These are phyloP conservation scores for Chlorella sp. DNA, from an alignment of 139 green algal species.

Conservation along the genomic window DNA sequence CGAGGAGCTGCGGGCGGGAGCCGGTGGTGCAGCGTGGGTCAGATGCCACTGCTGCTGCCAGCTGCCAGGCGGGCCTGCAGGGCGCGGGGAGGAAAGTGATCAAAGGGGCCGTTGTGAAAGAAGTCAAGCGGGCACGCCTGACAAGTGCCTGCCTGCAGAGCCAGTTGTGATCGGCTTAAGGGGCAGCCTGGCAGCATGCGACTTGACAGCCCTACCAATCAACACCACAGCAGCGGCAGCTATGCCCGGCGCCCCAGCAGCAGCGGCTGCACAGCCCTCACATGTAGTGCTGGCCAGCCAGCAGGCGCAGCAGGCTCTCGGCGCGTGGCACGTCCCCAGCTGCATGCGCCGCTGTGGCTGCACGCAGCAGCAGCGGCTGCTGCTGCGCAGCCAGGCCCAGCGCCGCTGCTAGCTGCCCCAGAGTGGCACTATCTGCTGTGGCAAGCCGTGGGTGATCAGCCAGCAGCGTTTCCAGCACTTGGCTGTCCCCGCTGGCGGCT, in stretches of 20 bases:
- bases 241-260: background rate
- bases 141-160: background rate
- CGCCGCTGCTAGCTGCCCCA: slow-evolving; percentile 12
- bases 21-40: background rate
- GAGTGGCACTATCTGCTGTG: slow-evolving; percentile 5
- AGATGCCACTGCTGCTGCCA: background rate
- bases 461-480: slow-evolving; percentile 12
- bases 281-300: slow-evolving; percentile 8
- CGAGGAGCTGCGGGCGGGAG: background rate
- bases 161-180: background rate
- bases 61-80: slow-evolving; percentile 21
- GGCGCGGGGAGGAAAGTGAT: background rate
- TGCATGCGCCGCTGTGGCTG: background rate
- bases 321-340: background rate
- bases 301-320: background rate
- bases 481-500: background rate
- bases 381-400: slow-evolving; percentile 17
- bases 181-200: background rate
- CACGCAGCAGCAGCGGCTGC: slow-evolving; percentile 34
- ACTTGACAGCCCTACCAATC: too few relatives aligned
- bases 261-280: slow-evolving; percentile 1
- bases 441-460: slow-evolving; percentile 11
- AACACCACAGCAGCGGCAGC: background rate
- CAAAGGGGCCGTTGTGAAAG: background rate
- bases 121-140: background rate